Base-by-base conservation (phyloP, 495 filamentous ascomycete genomes). In the Antarctomyces pellizariae region DNA sequence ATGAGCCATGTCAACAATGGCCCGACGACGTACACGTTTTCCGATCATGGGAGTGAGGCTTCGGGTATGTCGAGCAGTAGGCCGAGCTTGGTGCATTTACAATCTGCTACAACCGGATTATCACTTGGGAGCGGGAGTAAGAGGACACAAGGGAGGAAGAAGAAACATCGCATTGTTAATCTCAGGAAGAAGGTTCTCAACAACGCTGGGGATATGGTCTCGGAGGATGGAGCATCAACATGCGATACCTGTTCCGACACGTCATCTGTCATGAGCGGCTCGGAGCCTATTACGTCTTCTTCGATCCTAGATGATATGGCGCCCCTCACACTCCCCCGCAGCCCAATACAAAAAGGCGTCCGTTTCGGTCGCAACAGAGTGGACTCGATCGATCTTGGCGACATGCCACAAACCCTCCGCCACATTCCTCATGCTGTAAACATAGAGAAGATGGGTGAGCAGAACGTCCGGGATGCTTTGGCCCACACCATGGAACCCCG, bases 121-220 rank as follows among this genome's bases (percentile, higher is more conserved):
- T 63, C 57, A 12, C 52, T 77, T 19, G 72, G 69, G 1, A 54
- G 66, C 8, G 62, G 62, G 17, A 58, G 67, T 18, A 63, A 73
- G 37, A 71, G 75, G 44, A 49, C 59, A 14, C 54, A 56, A 21
- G 62, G 63, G 15, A 62, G 77, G 16, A 83, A 73, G 44, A 75
- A 79, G 46, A 95, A 91, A 62, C 82, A 67, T 33, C 65, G 86
- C n/a, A 76, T 97, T 16, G 79, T 97, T 32, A 82, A 95, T 44
- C 50, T 97, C 22, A 72, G 83, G 4, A 65, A 62, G 32, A 59
- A 61, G 20, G n/a, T n/a, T n/a, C 18, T 34, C 11, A 39, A 39
- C 22, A 33, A 36, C 4, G 32, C 36, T 18, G 36, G 35, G 12
- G 40, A 39, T 27, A 22, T 36, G 19, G 39, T 35, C 24, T 60